Percentiles rank a stretch among this genome's conserved stretches.
Conservation (phyloP, 345 rosid species). For the Rhizophora apiculata region DNA sequence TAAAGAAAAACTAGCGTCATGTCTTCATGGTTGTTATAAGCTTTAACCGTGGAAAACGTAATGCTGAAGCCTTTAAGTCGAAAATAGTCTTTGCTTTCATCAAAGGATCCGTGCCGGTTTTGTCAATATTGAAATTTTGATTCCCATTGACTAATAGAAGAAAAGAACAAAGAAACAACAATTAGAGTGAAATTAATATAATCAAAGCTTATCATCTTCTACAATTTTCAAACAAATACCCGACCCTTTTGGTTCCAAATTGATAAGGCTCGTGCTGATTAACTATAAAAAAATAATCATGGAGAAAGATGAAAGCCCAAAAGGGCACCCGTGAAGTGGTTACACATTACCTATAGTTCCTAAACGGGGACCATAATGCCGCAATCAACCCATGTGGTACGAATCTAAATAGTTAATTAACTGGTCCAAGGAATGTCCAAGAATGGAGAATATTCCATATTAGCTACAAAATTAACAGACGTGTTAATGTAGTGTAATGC, state of each 20-base stretch:
- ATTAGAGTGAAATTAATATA: background rate
- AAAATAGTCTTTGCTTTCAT: background rate
- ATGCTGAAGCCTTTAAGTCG: background rate
- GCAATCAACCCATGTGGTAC: too few relatives aligned
- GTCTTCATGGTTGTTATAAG: too few relatives aligned
- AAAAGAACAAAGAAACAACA: background rate
- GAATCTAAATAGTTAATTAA: too few relatives aligned
- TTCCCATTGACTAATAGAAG: background rate
- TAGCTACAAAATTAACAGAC: too few relatives aligned
- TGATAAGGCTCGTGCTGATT: background rate
- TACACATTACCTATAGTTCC: too few relatives aligned
- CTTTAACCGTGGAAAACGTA: too few relatives aligned
- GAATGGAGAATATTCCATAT: too few relatives aligned
- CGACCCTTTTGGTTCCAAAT: background rate
- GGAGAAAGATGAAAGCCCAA: background rate
- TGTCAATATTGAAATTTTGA: background rate
- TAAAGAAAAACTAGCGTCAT: too few relatives aligned
- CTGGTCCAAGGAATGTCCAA: too few relatives aligned
- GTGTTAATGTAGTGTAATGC: too few relatives aligned
- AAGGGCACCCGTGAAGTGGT: too few relatives aligned
- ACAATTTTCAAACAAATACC: background rate
- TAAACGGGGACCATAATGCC: too few relatives aligned
- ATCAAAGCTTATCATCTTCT: background rate
- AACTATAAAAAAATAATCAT: background rate
- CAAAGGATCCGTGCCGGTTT: background rate